These are phyloP conservation scores for Fistulifera solaris DNA, from an alignment of 108 stramenopile species.

Conservation along the genomic window DNA sequence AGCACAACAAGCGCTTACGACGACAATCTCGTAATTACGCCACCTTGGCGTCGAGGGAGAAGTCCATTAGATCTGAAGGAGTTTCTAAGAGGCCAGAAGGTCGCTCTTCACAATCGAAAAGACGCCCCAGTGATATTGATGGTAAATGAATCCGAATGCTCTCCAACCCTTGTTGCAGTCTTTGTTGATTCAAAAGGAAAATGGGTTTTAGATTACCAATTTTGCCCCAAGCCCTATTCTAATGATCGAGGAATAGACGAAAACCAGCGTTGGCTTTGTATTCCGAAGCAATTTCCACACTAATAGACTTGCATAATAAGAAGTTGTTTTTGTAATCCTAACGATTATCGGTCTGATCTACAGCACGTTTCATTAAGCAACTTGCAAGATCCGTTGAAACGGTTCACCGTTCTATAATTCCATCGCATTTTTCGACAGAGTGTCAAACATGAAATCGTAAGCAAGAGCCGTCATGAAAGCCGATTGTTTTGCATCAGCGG, in stretches of 20 bases:
- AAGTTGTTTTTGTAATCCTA: no score
- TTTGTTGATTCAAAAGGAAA: not conserved
- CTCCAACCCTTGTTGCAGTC: not conserved
- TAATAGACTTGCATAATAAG: no score
- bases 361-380: no score
- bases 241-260: no score
- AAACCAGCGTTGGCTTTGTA: no score
- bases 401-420: conserved; percentile 9
- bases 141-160: not conserved
- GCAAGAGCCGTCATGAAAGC: conserved; percentile 56
- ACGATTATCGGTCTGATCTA: no score
- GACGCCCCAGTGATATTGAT: conserved; percentile 28
- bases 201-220: conserved; percentile 1
- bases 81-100: conserved; percentile 86
- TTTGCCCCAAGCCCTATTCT: no score
- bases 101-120: conserved; percentile 68
- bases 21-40: conserved; percentile 31
- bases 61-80: conserved; percentile 66
- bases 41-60: conserved; percentile 64
- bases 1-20: not conserved
- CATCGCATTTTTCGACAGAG: conserved; percentile 37
- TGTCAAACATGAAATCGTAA: conserved; percentile 83
- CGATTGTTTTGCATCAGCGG: conserved; percentile 83
- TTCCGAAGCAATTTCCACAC: no score
- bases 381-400: no score